phyloP scores from a whole-genome alignment of 768 basidiomycete species.

The Pleurotus sapidus region DNA sequence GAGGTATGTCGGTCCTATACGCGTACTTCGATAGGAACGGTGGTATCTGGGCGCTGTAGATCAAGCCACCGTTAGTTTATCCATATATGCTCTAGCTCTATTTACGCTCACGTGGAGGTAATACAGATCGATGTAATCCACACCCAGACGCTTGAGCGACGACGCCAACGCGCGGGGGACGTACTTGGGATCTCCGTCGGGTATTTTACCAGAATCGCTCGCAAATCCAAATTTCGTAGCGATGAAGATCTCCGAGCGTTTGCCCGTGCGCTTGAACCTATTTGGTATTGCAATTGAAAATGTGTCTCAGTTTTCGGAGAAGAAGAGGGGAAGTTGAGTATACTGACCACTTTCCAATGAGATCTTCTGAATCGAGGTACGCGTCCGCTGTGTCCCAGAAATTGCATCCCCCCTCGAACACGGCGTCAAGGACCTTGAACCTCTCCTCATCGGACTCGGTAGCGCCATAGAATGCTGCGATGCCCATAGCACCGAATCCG shows the following conservation, averaged over 20 bases:
- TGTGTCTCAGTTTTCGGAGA: slow-evolving; percentile 36
- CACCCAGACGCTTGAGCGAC: slow-evolving; percentile 39
- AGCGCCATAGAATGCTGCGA: slow-evolving; percentile 39
- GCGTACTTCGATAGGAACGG: slow-evolving; percentile 6
- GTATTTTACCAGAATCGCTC: slow-evolving; percentile 9
- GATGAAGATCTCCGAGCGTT: slow-evolving; percentile 56
- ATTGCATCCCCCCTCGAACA: slow-evolving; percentile 36
- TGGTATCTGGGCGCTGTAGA: slow-evolving; percentile 10
- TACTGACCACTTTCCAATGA: slow-evolving; percentile 41
- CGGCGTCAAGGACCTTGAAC: slow-evolving; percentile 43
- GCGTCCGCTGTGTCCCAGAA: slow-evolving; percentile 46
- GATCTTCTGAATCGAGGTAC: slow-evolving; percentile 40
- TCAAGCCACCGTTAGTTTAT: background rate
- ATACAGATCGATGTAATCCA: slow-evolving; percentile 41
- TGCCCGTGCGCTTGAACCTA: slow-evolving; percentile 51
- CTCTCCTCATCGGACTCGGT: slow-evolving; percentile 45
- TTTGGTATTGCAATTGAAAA: background rate
- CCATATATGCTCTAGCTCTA: background rate
- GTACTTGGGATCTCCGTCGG: slow-evolving; percentile 33
- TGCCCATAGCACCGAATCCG: slow-evolving; percentile 54
- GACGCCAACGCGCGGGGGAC: slow-evolving; percentile 31
- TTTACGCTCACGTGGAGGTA: slow-evolving; percentile 38
- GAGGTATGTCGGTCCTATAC: background rate
- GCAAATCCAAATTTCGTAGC: slow-evolving; percentile 48
- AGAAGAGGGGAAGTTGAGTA: background rate